Evolutionary conservation across 169 alveolate species (phyloP).

Genomic region (Cryptosporidium bovis): DNA sequence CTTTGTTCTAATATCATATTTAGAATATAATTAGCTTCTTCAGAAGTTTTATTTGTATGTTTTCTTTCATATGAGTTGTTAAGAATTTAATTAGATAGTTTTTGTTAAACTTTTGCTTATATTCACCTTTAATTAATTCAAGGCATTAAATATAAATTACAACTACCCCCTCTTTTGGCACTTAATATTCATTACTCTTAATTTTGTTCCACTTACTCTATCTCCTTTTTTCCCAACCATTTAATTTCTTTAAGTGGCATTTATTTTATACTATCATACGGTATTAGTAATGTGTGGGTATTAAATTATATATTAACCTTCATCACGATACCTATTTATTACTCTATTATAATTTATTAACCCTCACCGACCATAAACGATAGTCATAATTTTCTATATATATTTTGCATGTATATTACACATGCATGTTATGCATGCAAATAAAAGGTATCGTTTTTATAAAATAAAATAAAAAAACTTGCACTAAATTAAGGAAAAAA

Average conservation of each 20-base stretch:
- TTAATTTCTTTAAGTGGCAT: background rate
- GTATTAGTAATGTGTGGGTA: constrained; percentile 49
- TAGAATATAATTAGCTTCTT: background rate
- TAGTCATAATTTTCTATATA: constrained; percentile 2
- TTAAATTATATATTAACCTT: constrained; percentile 28
- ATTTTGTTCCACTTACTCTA: constrained; percentile 5
- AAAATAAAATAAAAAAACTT: background rate
- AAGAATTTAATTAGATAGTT: constrained; percentile 6
- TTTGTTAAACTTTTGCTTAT: constrained; percentile 12
- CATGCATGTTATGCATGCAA: constrained; percentile 53
- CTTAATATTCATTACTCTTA: constrained; percentile 8
- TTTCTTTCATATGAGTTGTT: constrained; percentile 14
- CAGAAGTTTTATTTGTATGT: constrained; percentile 1
- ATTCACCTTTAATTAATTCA: constrained; percentile 18
- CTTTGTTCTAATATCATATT: constrained; percentile 58
- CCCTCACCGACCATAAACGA: background rate
- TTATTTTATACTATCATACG: constrained; percentile 6
- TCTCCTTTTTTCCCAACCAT: background rate
- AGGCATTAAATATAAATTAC: constrained; percentile 1
- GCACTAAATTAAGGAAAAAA: background rate
- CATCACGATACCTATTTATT: constrained; percentile 50
- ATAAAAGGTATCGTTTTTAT: background rate
- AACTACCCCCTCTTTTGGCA: constrained; percentile 6
- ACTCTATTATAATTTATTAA: constrained; percentile 32
- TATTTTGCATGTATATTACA: background rate